Evolutionary conservation across 306 rosid genomes (phyloP).

Genomic region (Sophora flavescens): DNA sequence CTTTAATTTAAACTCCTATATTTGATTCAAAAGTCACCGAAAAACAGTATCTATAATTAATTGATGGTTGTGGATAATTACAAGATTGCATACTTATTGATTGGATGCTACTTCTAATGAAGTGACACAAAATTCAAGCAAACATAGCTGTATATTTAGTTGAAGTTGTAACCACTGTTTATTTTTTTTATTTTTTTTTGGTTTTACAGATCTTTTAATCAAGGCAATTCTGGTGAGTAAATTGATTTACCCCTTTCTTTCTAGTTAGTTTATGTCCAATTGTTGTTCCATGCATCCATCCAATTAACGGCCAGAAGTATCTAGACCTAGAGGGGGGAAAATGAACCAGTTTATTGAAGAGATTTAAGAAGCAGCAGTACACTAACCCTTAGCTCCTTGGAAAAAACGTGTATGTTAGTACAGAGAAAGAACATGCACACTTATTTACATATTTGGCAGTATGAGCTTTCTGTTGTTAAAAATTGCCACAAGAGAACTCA

Average conservation of each 20-base stretch:
- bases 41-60: background rate
- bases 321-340: background rate
- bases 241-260: slow-evolving; percentile 27
- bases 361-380: background rate
- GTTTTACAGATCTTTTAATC: slow-evolving; percentile 73
- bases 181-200: slow-evolving; percentile 26
- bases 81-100: slow-evolving; percentile 8
- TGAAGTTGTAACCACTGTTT: slow-evolving; percentile 29
- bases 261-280: background rate
- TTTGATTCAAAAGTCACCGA: background rate
- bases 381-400: background rate
- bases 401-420: background rate
- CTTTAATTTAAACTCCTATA: slow-evolving; percentile 5
- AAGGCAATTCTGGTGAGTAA: slow-evolving; percentile 67
- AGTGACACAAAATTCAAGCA: slow-evolving; percentile 23
- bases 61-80: background rate
- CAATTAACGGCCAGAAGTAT: slow-evolving; percentile 4
- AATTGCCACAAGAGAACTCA: slow-evolving; percentile 15
- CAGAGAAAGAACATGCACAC: background rate
- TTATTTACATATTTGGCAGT: background rate
- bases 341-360: background rate
- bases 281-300: slow-evolving; percentile 30
- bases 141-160: slow-evolving; percentile 1
- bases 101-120: slow-evolving; percentile 2
- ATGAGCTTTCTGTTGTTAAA: background rate